Evolutionary conservation across 306 rosid species (phyloP).

Genomic region (Parietaria judaica): DNA sequence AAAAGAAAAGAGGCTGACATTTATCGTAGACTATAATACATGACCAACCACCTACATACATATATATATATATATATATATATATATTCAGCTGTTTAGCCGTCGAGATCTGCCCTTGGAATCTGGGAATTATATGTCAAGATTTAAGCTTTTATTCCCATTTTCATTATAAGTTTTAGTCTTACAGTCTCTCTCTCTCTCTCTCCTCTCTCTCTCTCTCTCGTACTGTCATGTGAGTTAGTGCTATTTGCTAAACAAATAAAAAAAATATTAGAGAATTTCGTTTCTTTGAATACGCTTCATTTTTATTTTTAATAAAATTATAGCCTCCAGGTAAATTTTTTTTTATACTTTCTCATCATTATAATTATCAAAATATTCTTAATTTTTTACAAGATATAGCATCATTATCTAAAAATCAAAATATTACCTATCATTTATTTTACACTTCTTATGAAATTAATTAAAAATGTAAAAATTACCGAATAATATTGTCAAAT

Average conservation of each 20-base stretch:
- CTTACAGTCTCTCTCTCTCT: background rate
- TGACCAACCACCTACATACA: background rate
- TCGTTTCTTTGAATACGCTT: too few relatives aligned
- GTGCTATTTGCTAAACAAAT: slow-evolving; percentile 10
- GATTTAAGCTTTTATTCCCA: slow-evolving; percentile 18
- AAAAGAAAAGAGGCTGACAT: background rate
- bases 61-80: background rate
- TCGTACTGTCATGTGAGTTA: background rate
- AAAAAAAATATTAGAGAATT: background rate
- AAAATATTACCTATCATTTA: too few relatives aligned
- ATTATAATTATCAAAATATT: too few relatives aligned
- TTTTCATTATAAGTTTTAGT: slow-evolving; percentile 12
- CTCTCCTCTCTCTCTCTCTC: too few relatives aligned
- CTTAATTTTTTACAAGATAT: too few relatives aligned
- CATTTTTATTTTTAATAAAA: too few relatives aligned
- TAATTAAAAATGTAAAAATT: too few relatives aligned
- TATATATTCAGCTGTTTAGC: slow-evolving; percentile 7
- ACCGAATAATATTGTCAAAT: too few relatives aligned
- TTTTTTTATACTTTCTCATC: too few relatives aligned
- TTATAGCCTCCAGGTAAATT: too few relatives aligned
- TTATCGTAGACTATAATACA: background rate
- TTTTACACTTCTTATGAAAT: too few relatives aligned
- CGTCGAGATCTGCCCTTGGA: slow-evolving; percentile 43
- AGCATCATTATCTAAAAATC: too few relatives aligned
- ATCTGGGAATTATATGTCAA: slow-evolving; percentile 23